Percentiles rank a stretch among this genome's conserved stretches.
phyloP scores from a whole-genome alignment of 1,284 basidiomycete species.

The Ustilago hordei region DNA sequence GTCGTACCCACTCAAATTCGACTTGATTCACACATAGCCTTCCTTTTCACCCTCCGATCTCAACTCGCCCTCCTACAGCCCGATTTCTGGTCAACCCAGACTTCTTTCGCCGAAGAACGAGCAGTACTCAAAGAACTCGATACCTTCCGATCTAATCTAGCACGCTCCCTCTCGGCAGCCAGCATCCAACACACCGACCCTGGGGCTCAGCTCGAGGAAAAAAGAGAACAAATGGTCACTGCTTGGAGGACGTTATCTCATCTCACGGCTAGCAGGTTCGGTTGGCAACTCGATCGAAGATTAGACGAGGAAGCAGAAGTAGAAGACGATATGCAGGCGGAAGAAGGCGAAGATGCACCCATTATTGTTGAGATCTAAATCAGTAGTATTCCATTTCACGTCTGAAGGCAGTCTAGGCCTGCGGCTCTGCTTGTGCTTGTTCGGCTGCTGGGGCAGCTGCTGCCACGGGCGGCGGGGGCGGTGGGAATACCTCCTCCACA shows the following conservation, averaged over 20 bases:
- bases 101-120: slow-evolving; percentile 12
- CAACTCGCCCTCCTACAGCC: slow-evolving; percentile 21
- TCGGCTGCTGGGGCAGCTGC: not conserved
- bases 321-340: slow-evolving; percentile 37
- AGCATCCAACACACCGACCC: not conserved
- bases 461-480: not conserved
- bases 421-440: slow-evolving; percentile 1
- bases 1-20: not conserved
- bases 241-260: slow-evolving; percentile 42
- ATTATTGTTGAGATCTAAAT: slow-evolving; percentile 33
- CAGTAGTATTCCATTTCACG: not conserved
- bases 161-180: slow-evolving; percentile 22
- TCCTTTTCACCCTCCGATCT: slow-evolving; percentile 16
- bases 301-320: slow-evolving; percentile 50
- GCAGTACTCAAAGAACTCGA: slow-evolving; percentile 24
- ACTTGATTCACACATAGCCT: slow-evolving; percentile 23
- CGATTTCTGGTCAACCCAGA: slow-evolving; percentile 41
- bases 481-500: slow-evolving; percentile 54
- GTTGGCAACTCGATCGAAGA: slow-evolving; percentile 34
- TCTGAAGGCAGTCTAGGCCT: not conserved
- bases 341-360: slow-evolving; percentile 49
- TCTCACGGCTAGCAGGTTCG: slow-evolving; percentile 12
- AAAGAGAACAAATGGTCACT: slow-evolving; percentile 13
- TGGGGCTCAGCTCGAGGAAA: not conserved
- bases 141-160: slow-evolving; percentile 29